A percentile compares a stretch with the other conserved stretches of the same genome.
phyloP scores from a whole-genome alignment of 805 yeast genomes.

The Zygosaccharomyces bailii region DNA sequence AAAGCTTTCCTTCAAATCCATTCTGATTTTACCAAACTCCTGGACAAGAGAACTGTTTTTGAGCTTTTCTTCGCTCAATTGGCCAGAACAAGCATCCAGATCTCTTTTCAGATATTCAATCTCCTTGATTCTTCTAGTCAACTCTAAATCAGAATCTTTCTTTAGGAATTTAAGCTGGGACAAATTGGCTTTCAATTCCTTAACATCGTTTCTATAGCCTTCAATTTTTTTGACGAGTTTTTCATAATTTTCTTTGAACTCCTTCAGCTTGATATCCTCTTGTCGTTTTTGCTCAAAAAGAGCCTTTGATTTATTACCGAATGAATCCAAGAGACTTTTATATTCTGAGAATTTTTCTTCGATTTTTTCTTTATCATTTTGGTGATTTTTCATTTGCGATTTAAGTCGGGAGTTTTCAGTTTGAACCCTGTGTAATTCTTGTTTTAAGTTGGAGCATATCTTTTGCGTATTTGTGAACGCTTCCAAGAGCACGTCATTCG shows the following conservation, averaged over 20 bases:
- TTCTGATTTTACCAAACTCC: conserved; percentile 18
- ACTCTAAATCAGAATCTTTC: conserved; percentile 19
- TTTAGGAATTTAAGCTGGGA: conserved; percentile 29
- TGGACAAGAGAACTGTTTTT: conserved; percentile 30
- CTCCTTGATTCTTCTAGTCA: conserved; percentile 32
- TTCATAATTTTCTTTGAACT: conserved; percentile 28
- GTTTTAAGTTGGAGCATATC: conserved; percentile 35
- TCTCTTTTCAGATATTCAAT: conserved; percentile 37
- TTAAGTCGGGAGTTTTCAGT: conserved; percentile 29
- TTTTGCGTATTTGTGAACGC: conserved; percentile 41
- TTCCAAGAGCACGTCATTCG: conserved; percentile 39
- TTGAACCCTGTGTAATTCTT: conserved; percentile 32
- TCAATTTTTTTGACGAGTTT: conserved; percentile 19
- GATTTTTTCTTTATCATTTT: conserved; percentile 24
- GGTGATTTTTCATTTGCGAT: conserved; percentile 23
- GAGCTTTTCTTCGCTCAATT: conserved; percentile 46
- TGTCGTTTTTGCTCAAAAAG: conserved; percentile 26
- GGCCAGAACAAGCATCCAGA: conserved; percentile 44
- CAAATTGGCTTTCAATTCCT: conserved; percentile 24
- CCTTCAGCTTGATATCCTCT: conserved; percentile 22
- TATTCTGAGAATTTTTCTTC: conserved; percentile 24
- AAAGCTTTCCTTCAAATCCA: conserved; percentile 6
- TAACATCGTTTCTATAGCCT: conserved; percentile 23
- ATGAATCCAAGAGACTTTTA: conserved; percentile 19
- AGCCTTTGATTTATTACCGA: conserved; percentile 25